Conservation (phyloP, 2,329 filamentous ascomycete genomes). For the Ophiosphaerella korrae region DNA sequence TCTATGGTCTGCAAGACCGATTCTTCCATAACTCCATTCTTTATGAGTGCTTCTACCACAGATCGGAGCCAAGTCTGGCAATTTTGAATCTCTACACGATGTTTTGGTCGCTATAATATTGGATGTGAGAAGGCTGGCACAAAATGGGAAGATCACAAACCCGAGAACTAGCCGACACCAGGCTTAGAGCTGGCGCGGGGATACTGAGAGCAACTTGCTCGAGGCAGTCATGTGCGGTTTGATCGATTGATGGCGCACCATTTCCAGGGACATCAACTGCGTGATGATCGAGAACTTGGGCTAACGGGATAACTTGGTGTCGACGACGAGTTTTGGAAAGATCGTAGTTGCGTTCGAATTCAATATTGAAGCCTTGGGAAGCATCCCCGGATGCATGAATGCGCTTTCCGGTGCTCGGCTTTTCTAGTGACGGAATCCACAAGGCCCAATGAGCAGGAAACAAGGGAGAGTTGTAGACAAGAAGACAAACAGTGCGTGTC, state of each 20-base stretch:
- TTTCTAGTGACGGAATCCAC: conserved; percentile 19
- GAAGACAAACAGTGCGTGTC: conserved; percentile 22
- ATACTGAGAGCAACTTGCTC: conserved; percentile 25
- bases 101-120: conserved; percentile 13
- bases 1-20: conserved; percentile 11
- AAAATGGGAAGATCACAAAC: conserved; percentile 2
- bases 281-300: conserved; percentile 10
- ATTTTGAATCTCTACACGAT: conserved; percentile 23
- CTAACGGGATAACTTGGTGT: conserved; percentile 14
- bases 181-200: conserved; percentile 22
- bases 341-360: conserved; percentile 26
- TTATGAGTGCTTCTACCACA: conserved; percentile 21
- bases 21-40: conserved; percentile 9
- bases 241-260: conserved; percentile 4
- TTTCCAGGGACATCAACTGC: conserved; percentile 14
- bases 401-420: conserved; percentile 20
- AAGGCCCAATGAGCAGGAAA: conserved; percentile 36
- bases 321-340: conserved; percentile 4
- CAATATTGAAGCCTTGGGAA: conserved; percentile 18
- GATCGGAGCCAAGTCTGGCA: conserved; percentile 30
- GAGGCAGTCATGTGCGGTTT: conserved; percentile 12
- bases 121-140: not conserved
- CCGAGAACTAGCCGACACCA: conserved; percentile 13
- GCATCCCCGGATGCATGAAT: conserved; percentile 28
- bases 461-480: conserved; percentile 25